Conservation (phyloP, 1,139 yeast species). For the Debaryomyces coudertii region DNA sequence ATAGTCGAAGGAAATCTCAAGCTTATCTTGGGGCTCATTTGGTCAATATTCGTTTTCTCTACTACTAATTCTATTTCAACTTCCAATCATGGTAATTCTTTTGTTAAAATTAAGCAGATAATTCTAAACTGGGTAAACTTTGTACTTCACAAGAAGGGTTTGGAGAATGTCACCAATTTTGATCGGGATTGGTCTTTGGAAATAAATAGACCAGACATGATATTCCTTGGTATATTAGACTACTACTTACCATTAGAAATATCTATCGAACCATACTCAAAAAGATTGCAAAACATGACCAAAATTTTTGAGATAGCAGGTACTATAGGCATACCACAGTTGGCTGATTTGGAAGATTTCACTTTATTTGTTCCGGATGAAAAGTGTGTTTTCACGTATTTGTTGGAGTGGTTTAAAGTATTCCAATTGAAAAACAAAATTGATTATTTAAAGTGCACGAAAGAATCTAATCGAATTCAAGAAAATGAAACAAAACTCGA, state of each 20-base stretch:
- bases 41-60: constrained; percentile 61
- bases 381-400: constrained; percentile 62
- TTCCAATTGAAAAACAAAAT: constrained; percentile 32
- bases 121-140: constrained; percentile 39
- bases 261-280: constrained; percentile 17
- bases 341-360: constrained; percentile 66
- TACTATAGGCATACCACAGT: constrained; percentile 56
- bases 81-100: constrained; percentile 38
- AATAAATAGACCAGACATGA: constrained; percentile 31
- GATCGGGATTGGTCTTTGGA: constrained; percentile 45
- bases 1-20: constrained; percentile 66
- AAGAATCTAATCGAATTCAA: not conserved
- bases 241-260: constrained; percentile 28
- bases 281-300: constrained; percentile 30
- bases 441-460: not conserved
- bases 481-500: not conserved
- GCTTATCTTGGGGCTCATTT: constrained; percentile 63
- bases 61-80: constrained; percentile 35
- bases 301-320: constrained; percentile 27
- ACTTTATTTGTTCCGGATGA: constrained; percentile 60
- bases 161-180: constrained; percentile 31
- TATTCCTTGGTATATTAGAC: constrained; percentile 29
- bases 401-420: constrained; percentile 67
- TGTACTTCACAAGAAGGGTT: constrained; percentile 23
- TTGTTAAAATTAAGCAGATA: constrained; percentile 36